A percentile compares a stretch with the other conserved stretches of the same genome.
These are phyloP conservation scores for Cladosporium velox DNA, from an alignment of 2,329 filamentous ascomycete species.

Conservation along the genomic window DNA sequence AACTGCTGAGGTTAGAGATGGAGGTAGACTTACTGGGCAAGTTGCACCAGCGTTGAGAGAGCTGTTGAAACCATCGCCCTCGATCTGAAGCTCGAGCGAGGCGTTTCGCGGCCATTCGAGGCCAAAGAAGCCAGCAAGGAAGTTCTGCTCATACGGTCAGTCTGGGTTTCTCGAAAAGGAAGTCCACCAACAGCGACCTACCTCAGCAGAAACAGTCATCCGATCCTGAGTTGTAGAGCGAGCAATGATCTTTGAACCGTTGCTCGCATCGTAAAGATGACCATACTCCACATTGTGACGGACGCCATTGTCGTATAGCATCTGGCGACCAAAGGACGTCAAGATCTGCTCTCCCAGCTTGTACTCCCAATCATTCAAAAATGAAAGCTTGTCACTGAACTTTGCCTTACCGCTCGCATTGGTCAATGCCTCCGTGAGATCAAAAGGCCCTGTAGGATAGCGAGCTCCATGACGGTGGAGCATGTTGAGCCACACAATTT, in stretches of 20 bases:
- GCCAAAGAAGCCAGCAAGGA: conserved; percentile 77
- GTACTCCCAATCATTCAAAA: conserved; percentile 70
- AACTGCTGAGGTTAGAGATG: conserved; percentile 49
- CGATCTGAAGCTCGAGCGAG: conserved; percentile 63
- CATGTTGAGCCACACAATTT: conserved; percentile 72
- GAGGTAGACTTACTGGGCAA: conserved; percentile 57
- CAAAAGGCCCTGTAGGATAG: conserved; percentile 66
- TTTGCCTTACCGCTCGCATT: conserved; percentile 60
- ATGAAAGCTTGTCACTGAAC: conserved; percentile 61
- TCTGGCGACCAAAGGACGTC: conserved; percentile 70
- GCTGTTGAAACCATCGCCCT: conserved; percentile 61
- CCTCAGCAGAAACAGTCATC: conserved; percentile 73
- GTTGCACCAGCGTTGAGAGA: conserved; percentile 67
- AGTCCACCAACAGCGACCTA: background rate
- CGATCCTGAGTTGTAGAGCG: conserved; percentile 75
- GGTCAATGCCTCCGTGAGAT: conserved; percentile 58
- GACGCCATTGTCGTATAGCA: conserved; percentile 65
- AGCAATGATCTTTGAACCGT: conserved; percentile 71
- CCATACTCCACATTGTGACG: conserved; percentile 73
- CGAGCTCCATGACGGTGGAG: conserved; percentile 72
- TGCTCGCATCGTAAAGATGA: conserved; percentile 59
- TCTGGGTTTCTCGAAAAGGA: background rate
- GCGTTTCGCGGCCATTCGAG: conserved; percentile 63
- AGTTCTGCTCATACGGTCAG: conserved; percentile 51
- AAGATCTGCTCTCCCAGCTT: conserved; percentile 70